These are phyloP conservation scores for Penicillium sp. DNA, from an alignment of 2,329 filamentous ascomycete species.

Conservation along the genomic window DNA sequence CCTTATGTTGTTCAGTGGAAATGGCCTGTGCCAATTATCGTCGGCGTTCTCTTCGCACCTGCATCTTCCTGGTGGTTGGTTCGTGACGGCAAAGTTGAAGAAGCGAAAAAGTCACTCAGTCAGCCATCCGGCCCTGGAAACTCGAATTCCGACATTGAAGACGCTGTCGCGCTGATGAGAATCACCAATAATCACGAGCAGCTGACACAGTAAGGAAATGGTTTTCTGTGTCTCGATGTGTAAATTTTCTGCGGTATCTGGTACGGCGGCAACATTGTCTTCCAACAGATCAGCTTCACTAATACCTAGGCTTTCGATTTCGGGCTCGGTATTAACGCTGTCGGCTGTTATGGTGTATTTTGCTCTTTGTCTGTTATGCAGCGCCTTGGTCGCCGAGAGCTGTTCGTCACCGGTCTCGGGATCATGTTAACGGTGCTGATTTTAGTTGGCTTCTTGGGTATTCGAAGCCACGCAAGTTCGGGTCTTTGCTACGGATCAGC, in stretches of 20 bases:
- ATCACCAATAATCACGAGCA: conserved; percentile 81
- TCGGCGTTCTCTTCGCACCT: conserved; percentile 49
- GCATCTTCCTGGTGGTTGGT: conserved; percentile 56
- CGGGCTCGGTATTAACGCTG: conserved; percentile 59
- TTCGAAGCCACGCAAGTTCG: background rate
- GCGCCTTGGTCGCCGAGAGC: conserved; percentile 69
- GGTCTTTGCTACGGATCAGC: conserved; percentile 78
- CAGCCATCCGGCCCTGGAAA: conserved; percentile 64
- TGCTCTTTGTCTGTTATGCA: conserved; percentile 80
- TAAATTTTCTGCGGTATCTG: conserved; percentile 63
- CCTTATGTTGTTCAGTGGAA: conserved; percentile 55
- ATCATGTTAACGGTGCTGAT: conserved; percentile 74
- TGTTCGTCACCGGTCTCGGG: conserved; percentile 74
- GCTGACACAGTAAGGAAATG: conserved; percentile 63
- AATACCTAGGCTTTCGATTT: conserved; percentile 54
- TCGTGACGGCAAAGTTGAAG: conserved; percentile 43
- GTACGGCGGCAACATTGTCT: conserved; percentile 63
- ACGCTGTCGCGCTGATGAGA: conserved; percentile 88
- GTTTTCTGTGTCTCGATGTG: conserved; percentile 64
- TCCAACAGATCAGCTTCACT: conserved; percentile 54
- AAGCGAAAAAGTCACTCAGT: conserved; percentile 45
- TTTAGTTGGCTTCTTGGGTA: conserved; percentile 59
- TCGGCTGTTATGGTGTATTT: conserved; percentile 76
- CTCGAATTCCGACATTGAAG: conserved; percentile 61
- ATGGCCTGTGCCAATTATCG: conserved; percentile 51